Conservation (phyloP, 2,329 filamentous ascomycete genomes). For the Pseudogymnoascus sp. region DNA sequence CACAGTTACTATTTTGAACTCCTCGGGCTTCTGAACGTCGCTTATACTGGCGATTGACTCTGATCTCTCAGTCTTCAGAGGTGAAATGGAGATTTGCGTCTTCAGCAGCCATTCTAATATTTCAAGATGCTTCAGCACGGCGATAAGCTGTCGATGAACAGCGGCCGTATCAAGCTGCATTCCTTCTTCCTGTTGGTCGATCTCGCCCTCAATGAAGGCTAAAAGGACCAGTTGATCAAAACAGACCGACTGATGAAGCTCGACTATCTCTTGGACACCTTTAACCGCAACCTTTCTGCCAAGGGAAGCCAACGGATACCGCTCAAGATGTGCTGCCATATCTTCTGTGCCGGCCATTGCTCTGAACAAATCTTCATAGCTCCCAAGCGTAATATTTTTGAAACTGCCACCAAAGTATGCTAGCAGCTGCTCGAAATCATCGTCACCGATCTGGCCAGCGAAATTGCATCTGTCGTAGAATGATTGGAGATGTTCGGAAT, state of each 20-base stretch:
- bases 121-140: conserved; percentile 65
- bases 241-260: conserved; percentile 65
- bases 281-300: conserved; percentile 69
- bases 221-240: conserved; percentile 78
- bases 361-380: conserved; percentile 47
- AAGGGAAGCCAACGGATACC: conserved; percentile 60
- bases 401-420: conserved; percentile 60
- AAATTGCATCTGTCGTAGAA: conserved; percentile 77
- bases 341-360: conserved; percentile 37
- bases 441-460: conserved; percentile 71
- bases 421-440: conserved; percentile 66
- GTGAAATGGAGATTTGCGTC: conserved; percentile 47
- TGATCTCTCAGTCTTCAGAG: conserved; percentile 36
- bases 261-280: conserved; percentile 70
- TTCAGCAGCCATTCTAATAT: conserved; percentile 63
- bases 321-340: conserved; percentile 22
- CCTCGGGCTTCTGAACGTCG: conserved; percentile 38
- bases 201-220: conserved; percentile 78
- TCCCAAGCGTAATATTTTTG: conserved; percentile 47
- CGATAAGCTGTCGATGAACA: conserved; percentile 63
- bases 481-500: conserved; percentile 65
- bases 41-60: conserved; percentile 18
- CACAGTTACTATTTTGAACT: conserved; percentile 46
- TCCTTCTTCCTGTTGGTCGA: conserved; percentile 64
- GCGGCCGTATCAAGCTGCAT: conserved; percentile 61